phyloP scores from a whole-genome alignment of 2,329 filamentous ascomycete species.

The Pseudogymnoascus sp. region DNA sequence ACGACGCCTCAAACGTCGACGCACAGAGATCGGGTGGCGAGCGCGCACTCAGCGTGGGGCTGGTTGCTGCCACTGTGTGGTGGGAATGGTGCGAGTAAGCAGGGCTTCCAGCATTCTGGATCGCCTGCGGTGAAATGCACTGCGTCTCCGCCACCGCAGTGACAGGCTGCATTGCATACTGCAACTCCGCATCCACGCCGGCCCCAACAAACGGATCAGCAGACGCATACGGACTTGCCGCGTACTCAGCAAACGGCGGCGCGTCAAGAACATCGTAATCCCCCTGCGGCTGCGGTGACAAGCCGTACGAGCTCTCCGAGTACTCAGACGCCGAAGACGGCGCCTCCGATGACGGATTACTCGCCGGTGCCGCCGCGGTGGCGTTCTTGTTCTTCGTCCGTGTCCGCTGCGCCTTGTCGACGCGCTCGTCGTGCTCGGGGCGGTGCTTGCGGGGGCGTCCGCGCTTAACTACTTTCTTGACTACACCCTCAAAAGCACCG shows the following conservation, averaged over 20 bases:
- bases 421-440: constrained; percentile 41
- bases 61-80: constrained; percentile 16
- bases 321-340: constrained; percentile 46
- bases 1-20: constrained; percentile 40
- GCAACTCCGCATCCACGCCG: constrained; percentile 27
- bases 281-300: constrained; percentile 39
- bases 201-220: constrained; percentile 31
- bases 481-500: constrained; percentile 78
- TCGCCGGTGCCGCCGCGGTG: not conserved
- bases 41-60: constrained; percentile 41
- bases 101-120: constrained; percentile 22
- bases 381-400: constrained; percentile 44
- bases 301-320: constrained; percentile 47
- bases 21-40: constrained; percentile 54
- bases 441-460: constrained; percentile 55
- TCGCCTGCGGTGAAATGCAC: constrained; percentile 25
- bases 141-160: constrained; percentile 10
- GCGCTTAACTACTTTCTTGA: constrained; percentile 59
- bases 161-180: constrained; percentile 16
- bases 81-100: constrained; percentile 18
- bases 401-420: constrained; percentile 49
- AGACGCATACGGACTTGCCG: constrained; percentile 26
- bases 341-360: constrained; percentile 12
- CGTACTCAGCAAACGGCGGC: constrained; percentile 29
- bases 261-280: constrained; percentile 36